Evolutionary conservation across 108 stramenopile genomes (phyloP).

Genomic region (Nitzschia putrida): DNA sequence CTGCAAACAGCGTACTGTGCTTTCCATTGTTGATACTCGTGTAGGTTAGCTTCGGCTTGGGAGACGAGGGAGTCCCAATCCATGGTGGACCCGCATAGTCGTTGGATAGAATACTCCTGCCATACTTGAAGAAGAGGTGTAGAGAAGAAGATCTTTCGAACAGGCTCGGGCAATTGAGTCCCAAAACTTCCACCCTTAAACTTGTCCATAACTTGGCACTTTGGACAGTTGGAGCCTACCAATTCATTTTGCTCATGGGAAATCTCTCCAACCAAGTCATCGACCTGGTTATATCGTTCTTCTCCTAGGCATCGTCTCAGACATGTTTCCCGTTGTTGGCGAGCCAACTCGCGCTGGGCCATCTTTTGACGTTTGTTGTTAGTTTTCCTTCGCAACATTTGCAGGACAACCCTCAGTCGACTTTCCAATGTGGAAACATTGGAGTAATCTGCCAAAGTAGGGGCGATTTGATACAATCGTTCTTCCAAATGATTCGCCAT

Average conservation of each 20-base stretch:
- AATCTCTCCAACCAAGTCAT: conserved; percentile 3
- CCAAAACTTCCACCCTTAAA: conserved; percentile 10
- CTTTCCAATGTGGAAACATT: conserved; percentile 8
- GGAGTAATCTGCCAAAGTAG: conserved; percentile 8
- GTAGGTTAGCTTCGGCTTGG: conserved; percentile 3
- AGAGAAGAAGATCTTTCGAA: conserved; percentile 6
- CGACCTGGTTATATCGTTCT: conserved; percentile 1
- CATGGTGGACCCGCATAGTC: not conserved
- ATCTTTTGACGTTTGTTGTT: not conserved
- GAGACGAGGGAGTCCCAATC: conserved; percentile 1
- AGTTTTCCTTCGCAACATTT: not conserved
- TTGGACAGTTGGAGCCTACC: conserved; percentile 14
- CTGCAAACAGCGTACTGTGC: conserved; percentile 7
- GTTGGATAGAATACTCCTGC: conserved; percentile 2
- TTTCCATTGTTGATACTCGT: conserved; percentile 7
- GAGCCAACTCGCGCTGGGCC: not conserved
- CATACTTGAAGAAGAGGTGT: conserved; percentile 8
- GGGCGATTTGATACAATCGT: conserved; percentile 15
- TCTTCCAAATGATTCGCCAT: conserved; percentile 8
- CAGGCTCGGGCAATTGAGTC: not conserved
- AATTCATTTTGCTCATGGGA: not conserved
- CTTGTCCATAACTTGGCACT: not conserved
- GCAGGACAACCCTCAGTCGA: not conserved
- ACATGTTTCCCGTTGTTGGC: not conserved
- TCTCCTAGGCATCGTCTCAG: not conserved